Percentiles rank a stretch among this genome's conserved stretches.
Evolutionary conservation across 768 basidiomycete species (phyloP).

Genomic region (Paxillus ammoniavirescens): DNA sequence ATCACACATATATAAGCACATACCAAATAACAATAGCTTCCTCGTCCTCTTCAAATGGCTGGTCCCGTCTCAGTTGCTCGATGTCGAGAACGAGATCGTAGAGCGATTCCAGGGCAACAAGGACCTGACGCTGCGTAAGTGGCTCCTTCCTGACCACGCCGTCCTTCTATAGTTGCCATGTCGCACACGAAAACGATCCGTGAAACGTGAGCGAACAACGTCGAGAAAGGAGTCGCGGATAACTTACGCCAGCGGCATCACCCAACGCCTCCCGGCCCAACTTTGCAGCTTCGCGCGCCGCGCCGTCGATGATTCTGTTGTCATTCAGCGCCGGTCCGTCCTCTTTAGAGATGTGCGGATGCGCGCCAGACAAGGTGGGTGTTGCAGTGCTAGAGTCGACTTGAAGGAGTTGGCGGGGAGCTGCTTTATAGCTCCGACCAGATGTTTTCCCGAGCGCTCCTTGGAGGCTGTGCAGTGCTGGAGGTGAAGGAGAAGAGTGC

Average conservation of each 20-base stretch:
- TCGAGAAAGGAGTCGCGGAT: neutral
- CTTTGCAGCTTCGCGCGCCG: slow-evolving; percentile 72
- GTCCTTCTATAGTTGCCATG: slow-evolving; percentile 43
- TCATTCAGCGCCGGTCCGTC: slow-evolving; percentile 33
- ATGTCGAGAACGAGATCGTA: slow-evolving; percentile 83
- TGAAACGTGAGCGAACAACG: slow-evolving; percentile 13
- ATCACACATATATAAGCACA: slow-evolving; percentile 13
- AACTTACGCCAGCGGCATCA: slow-evolving; percentile 50
- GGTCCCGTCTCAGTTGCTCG: slow-evolving; percentile 82
- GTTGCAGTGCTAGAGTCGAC: slow-evolving; percentile 57
- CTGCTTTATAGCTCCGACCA: slow-evolving; percentile 90
- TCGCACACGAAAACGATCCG: neutral
- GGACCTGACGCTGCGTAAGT: slow-evolving; percentile 72
- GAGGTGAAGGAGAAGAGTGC: slow-evolving; percentile 1
- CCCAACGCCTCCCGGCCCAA: slow-evolving; percentile 73
- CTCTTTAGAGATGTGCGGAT: slow-evolving; percentile 52
- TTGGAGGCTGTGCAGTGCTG: slow-evolving; percentile 76
- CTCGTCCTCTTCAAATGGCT: slow-evolving; percentile 56
- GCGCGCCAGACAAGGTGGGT: slow-evolving; percentile 40
- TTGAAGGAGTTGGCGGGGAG: slow-evolving; percentile 94
- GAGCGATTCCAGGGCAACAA: slow-evolving; percentile 77
- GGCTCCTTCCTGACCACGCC: slow-evolving; percentile 68
- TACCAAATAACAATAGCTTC: slow-evolving; percentile 47
- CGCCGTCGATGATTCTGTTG: slow-evolving; percentile 45
- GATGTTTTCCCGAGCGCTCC: slow-evolving; percentile 95